Conservation (phyloP, 2,329 filamentous ascomycete species). For the Biscogniauxia marginata region DNA sequence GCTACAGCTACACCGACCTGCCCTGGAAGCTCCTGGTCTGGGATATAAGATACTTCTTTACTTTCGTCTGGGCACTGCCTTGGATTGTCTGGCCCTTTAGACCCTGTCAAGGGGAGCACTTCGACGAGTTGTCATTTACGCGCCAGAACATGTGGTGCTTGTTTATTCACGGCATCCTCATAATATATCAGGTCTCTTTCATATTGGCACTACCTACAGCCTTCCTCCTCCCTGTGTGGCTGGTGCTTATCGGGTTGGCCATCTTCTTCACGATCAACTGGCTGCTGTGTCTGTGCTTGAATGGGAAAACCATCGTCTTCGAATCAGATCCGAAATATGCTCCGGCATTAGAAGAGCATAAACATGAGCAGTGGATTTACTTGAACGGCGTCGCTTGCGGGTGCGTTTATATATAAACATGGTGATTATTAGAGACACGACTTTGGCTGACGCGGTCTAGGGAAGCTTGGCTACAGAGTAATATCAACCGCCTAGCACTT, state of each 20-base stretch:
- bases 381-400: constrained; percentile 69
- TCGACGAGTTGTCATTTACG: constrained; percentile 65
- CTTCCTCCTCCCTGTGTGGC: constrained; percentile 49
- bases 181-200: constrained; percentile 59
- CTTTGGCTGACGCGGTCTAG: constrained; percentile 30
- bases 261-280: constrained; percentile 51
- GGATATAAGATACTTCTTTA: constrained; percentile 56
- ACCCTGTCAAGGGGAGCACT: constrained; percentile 49
- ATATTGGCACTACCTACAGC: constrained; percentile 56
- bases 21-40: constrained; percentile 50
- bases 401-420: constrained; percentile 40
- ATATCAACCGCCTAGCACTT: constrained; percentile 67
- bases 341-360: constrained; percentile 46
- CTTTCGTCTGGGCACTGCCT: constrained; percentile 55
- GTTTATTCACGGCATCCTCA: constrained; percentile 56
- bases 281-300: constrained; percentile 51
- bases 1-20: constrained; percentile 59
- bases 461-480: constrained; percentile 66
- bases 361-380: constrained; percentile 75
- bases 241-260: constrained; percentile 38
- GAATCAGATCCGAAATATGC: constrained; percentile 54
- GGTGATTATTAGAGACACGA: neutral
- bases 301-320: constrained; percentile 50
- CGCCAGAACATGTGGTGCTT: constrained; percentile 56
- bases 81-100: constrained; percentile 59